Percentiles rank a stretch among this genome's conserved stretches.
Conservation (phyloP, 441 rosid species). For the Pelargonium hybrid region DNA sequence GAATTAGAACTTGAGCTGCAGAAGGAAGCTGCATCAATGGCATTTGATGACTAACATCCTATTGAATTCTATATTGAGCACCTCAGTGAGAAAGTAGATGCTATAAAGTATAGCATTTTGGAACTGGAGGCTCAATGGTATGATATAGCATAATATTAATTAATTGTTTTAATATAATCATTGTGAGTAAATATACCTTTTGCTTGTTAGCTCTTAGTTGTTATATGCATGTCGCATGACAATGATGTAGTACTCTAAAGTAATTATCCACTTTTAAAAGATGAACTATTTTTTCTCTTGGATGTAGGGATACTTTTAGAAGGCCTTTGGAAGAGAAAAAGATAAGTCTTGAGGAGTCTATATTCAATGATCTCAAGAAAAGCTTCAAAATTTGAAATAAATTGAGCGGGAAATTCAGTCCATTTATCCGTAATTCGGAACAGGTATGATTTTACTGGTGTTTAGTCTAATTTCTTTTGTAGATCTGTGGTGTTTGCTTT, state of each 20-base stretch:
- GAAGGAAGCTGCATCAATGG: slow-evolving; percentile 46
- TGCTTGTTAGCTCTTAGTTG: background rate
- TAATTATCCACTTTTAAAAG: background rate
- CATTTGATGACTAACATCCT: slow-evolving; percentile 37
- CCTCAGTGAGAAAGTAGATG: slow-evolving; percentile 37
- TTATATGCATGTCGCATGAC: background rate
- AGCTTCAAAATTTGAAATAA: slow-evolving; percentile 44
- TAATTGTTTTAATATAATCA: background rate
- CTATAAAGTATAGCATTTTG: slow-evolving; percentile 28
- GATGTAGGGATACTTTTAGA: slow-evolving; percentile 39
- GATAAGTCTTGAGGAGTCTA: slow-evolving; percentile 45
- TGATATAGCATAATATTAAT: slow-evolving; percentile 3
- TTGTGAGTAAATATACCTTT: background rate
- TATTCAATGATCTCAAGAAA: slow-evolving; percentile 40
- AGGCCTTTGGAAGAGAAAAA: slow-evolving; percentile 45
- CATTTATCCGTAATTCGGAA: slow-evolving; percentile 38
- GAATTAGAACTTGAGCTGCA: slow-evolving; percentile 45
- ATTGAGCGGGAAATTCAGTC: slow-evolving; percentile 39
- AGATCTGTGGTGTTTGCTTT: too few species aligned
- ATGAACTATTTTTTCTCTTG: background rate
- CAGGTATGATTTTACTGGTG: slow-evolving; percentile 38
- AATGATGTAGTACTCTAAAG: background rate
- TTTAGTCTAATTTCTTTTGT: background rate
- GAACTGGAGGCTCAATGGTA: slow-evolving; percentile 55
- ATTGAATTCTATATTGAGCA: slow-evolving; percentile 39